Evolutionary conservation across 1,139 yeast species (phyloP).

Genomic region (Lodderomyces metapsilosis): DNA sequence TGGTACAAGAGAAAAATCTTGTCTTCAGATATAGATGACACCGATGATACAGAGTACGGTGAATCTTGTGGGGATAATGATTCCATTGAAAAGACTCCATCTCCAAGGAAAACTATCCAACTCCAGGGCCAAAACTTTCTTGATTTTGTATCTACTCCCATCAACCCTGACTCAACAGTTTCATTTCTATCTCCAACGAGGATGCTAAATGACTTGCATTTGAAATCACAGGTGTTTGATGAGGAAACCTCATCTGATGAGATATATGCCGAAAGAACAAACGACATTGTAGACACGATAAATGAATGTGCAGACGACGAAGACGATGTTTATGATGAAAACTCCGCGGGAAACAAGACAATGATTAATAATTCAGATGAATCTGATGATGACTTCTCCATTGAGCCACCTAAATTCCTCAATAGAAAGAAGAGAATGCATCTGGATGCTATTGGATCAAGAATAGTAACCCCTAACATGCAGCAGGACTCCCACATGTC

Average conservation of each 20-base stretch:
- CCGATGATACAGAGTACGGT: conserved; percentile 2
- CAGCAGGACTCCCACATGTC: conserved; percentile 8
- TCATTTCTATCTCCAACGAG: conserved; percentile 41
- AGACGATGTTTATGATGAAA: conserved; percentile 13
- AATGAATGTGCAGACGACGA: conserved; percentile 6
- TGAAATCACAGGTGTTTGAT: conserved; percentile 14
- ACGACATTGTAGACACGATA: conserved; percentile 1
- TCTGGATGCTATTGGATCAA: conserved; percentile 11
- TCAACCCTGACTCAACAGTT: conserved; percentile 20
- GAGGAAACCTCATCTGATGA: conserved; percentile 11
- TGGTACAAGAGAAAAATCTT: conserved; percentile 9
- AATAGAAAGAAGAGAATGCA: conserved; percentile 12
- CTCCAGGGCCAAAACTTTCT: conserved; percentile 5
- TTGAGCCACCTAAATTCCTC: conserved; percentile 10
- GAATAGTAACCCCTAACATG: conserved; percentile 12
- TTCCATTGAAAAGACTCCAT: conserved; percentile 13
- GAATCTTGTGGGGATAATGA: conserved; percentile 6
- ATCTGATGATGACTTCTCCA: conserved; percentile 8
- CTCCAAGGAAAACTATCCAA: conserved; percentile 11
- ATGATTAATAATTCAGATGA: conserved; percentile 15
- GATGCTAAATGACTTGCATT: conserved; percentile 30
- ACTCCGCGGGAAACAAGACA: conserved; percentile 20
- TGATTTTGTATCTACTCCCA: conserved; percentile 36
- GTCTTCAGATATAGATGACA: conserved; percentile 8
- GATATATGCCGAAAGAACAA: conserved; percentile 4